Evolutionary conservation across 805 yeast genomes (phyloP), one percentile per base, ranked within the genome.

Genomic region (Cyberlindnera bimundalis): DNA sequence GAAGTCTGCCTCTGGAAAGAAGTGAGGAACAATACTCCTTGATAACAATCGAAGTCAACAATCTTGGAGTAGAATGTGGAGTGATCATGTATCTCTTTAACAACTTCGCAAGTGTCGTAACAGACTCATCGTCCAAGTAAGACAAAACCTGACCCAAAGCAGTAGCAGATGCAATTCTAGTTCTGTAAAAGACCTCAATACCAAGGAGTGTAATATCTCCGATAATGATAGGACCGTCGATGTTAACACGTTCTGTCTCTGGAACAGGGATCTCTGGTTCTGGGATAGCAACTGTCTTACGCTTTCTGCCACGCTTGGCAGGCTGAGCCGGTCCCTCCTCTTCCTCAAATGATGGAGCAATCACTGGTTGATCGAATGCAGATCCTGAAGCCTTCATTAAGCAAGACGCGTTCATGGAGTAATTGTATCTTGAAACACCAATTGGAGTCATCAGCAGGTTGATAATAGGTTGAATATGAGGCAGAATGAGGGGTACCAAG

Each of bases 181-280:
- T 84, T 35, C 83, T 72, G 25, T 88, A 68, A 42, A 93, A 76
- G 1, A 77, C 77, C 21, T 86, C 90, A 34, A 72, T 63, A 0
- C 96, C 96, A 25, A 93, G 79, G 20, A 93, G 68, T 40, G 89
- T 79, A 14, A 93, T 84, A 63, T 93, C 99, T 55, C 99, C 99
- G 33, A 79, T 76, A 43, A 84, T 77, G 61, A 93, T 82, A 5
- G 98, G 96, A 3, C 95, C 84, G 64, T 93, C 99, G 44, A 93
- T 90, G 58, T 91, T 89, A 37, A 88, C 82, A 43, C 76, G 76
- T 40, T 78, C 72, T 37, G 74, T 82, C 27, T 73, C 83, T 23
- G 74, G 67, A 3, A 65, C 55, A 2, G 83, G 84, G 12, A 78
- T 76, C 30, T 56, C 59, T 7, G 60, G 51, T 30, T 58, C 53